These are phyloP conservation scores for Prinsepia uniflora DNA, from an alignment of 306 rosid genomes.

Conservation along the genomic window DNA sequence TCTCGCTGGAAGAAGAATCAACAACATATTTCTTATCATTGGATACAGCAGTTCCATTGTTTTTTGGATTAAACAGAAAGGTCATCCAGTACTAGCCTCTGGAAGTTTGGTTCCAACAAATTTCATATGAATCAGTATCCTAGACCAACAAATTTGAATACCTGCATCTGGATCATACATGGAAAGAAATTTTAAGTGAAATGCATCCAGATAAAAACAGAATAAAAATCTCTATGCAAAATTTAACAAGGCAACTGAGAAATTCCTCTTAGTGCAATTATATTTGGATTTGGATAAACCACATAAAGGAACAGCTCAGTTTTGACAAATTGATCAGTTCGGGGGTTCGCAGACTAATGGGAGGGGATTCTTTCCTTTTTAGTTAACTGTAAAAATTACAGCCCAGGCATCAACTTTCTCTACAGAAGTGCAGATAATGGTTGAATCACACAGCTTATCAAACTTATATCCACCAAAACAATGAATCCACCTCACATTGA, in stretches of 20 bases:
- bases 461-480: background rate
- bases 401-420: background rate
- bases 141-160: background rate
- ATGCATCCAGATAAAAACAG: background rate
- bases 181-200: background rate
- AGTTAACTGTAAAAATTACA: constrained; percentile 5
- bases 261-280: constrained; percentile 15
- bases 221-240: background rate
- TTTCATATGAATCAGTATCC: background rate
- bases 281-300: constrained; percentile 9
- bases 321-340: constrained; percentile 17
- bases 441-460: background rate
- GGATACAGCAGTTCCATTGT: constrained; percentile 9
- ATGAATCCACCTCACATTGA: background rate
- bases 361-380: constrained; percentile 16
- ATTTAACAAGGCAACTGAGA: constrained; percentile 3
- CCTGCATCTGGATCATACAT: background rate
- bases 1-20: constrained; percentile 19
- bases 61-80: constrained; percentile 1
- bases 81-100: background rate
- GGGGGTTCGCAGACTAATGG: background rate
- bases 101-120: constrained; percentile 13
- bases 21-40: constrained; percentile 7
- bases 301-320: background rate
- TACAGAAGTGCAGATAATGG: background rate